Percentiles rank a stretch among this genome's conserved stretches.
Evolutionary conservation across 192 early-diverging fungal species (phyloP).

Genomic region (Bifiguratus adelaidae): DNA sequence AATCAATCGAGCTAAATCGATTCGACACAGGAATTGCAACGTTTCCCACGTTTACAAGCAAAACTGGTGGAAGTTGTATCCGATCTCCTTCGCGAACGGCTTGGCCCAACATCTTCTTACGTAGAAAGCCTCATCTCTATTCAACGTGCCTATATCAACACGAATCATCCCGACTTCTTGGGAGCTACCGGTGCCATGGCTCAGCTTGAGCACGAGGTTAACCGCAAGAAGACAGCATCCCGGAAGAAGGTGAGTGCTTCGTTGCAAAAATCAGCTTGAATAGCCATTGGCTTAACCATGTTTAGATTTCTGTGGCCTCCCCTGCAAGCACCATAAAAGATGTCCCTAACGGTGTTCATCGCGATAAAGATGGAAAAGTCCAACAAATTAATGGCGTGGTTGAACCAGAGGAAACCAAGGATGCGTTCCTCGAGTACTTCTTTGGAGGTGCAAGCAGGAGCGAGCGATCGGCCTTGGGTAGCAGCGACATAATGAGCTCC

Average conservation of each 20-base stretch:
- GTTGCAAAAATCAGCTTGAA: no score
- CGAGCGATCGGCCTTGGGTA: constrained; percentile 19
- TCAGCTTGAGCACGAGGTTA: constrained; percentile 51
- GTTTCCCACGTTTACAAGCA: constrained; percentile 65
- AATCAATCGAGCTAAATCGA: background rate
- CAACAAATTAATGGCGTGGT: background rate
- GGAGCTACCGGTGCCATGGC: constrained; percentile 68
- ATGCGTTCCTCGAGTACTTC: constrained; percentile 31
- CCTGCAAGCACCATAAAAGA: no score
- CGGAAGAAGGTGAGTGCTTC: no score
- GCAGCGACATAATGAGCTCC: constrained; percentile 10
- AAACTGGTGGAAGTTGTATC: constrained; percentile 67
- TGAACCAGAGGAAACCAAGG: constrained; percentile 5
- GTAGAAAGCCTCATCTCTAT: constrained; percentile 76
- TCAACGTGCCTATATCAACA: constrained; percentile 77
- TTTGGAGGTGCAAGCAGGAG: constrained; percentile 28
- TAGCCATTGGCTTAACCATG: no score
- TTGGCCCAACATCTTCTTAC: constrained; percentile 59
- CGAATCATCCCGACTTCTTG: constrained; percentile 78
- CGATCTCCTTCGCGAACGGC: constrained; percentile 62
- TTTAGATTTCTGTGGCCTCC: background rate
- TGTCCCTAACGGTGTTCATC: no score
- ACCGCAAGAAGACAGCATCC: constrained; percentile 42
- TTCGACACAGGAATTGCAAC: constrained; percentile 54
- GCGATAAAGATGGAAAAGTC: no score